Percentiles rank a stretch among this genome's conserved stretches.
These are phyloP conservation scores for Fusarium sp. DNA, from an alignment of 2,329 filamentous ascomycete genomes.

Conservation along the genomic window DNA sequence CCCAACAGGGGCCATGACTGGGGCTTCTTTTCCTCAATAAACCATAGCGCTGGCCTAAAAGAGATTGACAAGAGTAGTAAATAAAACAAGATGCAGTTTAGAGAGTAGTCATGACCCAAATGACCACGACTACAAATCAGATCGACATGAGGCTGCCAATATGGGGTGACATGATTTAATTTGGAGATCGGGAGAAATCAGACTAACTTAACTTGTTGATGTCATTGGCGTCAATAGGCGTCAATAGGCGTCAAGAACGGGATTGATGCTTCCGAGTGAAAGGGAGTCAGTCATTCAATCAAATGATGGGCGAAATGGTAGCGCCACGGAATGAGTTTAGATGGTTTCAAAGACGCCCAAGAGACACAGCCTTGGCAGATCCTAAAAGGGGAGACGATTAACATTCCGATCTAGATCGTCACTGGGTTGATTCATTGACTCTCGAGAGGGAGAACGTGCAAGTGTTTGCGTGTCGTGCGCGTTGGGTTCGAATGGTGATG, in stretches of 20 bases:
- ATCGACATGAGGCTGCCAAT: constrained; percentile 30
- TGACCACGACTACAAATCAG: constrained; percentile 13
- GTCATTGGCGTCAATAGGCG: constrained; percentile 37
- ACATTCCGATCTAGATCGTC: constrained; percentile 42
- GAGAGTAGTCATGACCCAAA: constrained; percentile 1
- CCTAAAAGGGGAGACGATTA: constrained; percentile 34
- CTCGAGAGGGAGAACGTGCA: not conserved
- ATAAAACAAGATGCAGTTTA: constrained; percentile 17
- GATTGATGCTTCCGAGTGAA: constrained; percentile 22
- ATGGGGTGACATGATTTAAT: constrained; percentile 9
- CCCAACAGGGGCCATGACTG: constrained; percentile 16
- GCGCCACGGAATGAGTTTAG: constrained; percentile 33
- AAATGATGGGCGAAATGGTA: constrained; percentile 12
- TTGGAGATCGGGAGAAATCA: constrained; percentile 22
- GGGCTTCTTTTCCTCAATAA: constrained; percentile 19
- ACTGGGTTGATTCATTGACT: constrained; percentile 37
- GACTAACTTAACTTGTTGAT: constrained; percentile 26
- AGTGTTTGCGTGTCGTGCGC: not conserved
- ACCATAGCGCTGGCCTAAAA: constrained; percentile 1
- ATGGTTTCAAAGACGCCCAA: constrained; percentile 14
- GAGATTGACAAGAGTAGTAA: constrained; percentile 24
- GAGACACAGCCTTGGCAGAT: constrained; percentile 27
- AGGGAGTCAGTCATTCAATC: constrained; percentile 17
- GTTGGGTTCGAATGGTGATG: not conserved
- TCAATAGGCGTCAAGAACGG: constrained; percentile 14